These are phyloP conservation scores for Boletales sp. DNA, from an alignment of 768 basidiomycete species.

Conservation along the genomic window DNA sequence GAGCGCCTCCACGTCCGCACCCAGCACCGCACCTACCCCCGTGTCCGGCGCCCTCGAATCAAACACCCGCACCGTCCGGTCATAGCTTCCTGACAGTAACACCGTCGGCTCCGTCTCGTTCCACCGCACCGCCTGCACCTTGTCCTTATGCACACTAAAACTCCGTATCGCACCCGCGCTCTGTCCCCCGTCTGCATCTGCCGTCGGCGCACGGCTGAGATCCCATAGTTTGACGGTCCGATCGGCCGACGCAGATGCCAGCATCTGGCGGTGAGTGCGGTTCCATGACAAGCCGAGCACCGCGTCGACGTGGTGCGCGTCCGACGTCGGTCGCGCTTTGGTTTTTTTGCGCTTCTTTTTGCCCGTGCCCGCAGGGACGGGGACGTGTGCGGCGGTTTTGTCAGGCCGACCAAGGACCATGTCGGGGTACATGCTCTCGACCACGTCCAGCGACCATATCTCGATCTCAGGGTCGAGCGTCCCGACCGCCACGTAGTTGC, in stretches of 20 bases:
- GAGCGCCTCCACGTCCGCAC: constrained; percentile 90
- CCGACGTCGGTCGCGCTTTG: constrained; percentile 57
- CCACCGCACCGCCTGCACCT: constrained; percentile 97
- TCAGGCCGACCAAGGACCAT: constrained; percentile 68
- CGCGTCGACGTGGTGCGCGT: constrained; percentile 86
- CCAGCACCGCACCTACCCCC: constrained; percentile 81
- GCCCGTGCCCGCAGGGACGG: constrained; percentile 80
- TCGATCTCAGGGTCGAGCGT: constrained; percentile 24
- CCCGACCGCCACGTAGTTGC: too few relatives aligned
- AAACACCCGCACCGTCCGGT: constrained; percentile 92
- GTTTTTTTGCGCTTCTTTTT: constrained; percentile 95
- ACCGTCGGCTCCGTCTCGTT: constrained; percentile 86
- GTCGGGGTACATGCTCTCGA: constrained; percentile 93
- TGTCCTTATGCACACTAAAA: constrained; percentile 85
- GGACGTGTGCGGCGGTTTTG: constrained; percentile 18
- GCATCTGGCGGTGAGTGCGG: constrained; percentile 77
- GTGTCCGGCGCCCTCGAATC: constrained; percentile 82
- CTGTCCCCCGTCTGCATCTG: constrained; percentile 43
- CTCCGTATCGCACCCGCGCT: constrained; percentile 67
- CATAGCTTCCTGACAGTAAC: constrained; percentile 89
- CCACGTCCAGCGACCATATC: constrained; percentile 40
- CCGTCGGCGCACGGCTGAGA: constrained; percentile 63
- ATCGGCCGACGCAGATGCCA: constrained; percentile 92
- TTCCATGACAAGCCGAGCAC: constrained; percentile 96
- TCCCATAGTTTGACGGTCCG: constrained; percentile 98